Base-by-base conservation (phyloP, 2,329 filamentous ascomycete genomes). In the Hypocreales sp. region DNA sequence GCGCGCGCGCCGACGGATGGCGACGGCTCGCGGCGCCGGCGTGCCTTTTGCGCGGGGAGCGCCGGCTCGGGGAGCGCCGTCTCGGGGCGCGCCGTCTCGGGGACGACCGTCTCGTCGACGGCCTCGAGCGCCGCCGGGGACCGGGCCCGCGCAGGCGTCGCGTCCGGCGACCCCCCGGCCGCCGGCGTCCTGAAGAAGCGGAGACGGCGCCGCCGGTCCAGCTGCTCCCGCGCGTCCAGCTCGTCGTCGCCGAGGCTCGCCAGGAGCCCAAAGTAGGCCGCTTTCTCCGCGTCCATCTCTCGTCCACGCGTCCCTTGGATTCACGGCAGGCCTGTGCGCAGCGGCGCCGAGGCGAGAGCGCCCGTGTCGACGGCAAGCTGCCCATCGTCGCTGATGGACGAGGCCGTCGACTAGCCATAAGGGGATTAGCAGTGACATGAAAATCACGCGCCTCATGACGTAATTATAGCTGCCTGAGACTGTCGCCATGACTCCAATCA, bases 251-350 rank as follows among this genome's bases (percentile, higher is more conserved):
- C 15, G 37, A 30, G 49, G 37, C 18, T 36, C 27, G 51, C 44
- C 1, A 67, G 41, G n/a, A 44, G 42, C n/a, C 47, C 35, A 35
- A 67, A 69, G 33, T 60, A 64, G 0, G 49, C 55, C 14, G 43
- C 25, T 38, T 69, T 69, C 20, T 60, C 56, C 15, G 14, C 22
- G 8, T 24, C 5, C 13, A 10, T 4, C 15, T 20, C 7, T 25
- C 10, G 10, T 12, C 5, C 10, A 15, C 16, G 5, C 18, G 20
- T 22, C 25, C 15, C 15, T 24, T n/a, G n/a, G n/a, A n/a, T n/a
- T n/a, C n/a, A n/a, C n/a, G n/a, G n/a, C n/a, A n/a, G n/a, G n/a
- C n/a, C n/a, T n/a, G n/a, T n/a, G n/a, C n/a, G n/a, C n/a, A n/a
- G n/a, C n/a, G n/a, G n/a, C n/a, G n/a, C n/a, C n/a, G n/a, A n/a